phyloP scores from a whole-genome alignment of 768 basidiomycete genomes.

The Leccinum boreale region DNA sequence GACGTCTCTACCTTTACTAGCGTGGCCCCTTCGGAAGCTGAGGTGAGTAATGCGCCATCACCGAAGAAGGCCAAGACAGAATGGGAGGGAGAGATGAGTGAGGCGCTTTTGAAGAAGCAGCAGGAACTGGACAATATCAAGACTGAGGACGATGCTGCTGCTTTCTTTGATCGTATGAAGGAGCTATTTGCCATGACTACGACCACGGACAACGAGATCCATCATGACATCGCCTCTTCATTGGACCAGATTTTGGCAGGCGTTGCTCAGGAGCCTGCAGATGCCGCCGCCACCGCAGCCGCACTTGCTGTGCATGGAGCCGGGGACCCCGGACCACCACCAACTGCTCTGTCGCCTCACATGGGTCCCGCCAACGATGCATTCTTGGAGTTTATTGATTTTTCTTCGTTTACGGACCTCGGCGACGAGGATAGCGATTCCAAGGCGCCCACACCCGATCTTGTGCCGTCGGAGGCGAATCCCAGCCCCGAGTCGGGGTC shows the following conservation, averaged over 20 bases:
- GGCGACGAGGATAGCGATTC: conserved; percentile 60
- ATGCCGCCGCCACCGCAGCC: conserved; percentile 30
- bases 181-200: conserved; percentile 57
- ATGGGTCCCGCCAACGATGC: conserved; percentile 35
- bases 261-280: conserved; percentile 40
- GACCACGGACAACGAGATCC: conserved; percentile 36
- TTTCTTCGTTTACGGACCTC: conserved; percentile 52
- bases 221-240: conserved; percentile 52
- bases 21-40: conserved; percentile 32
- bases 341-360: conserved; percentile 34
- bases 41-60: conserved; percentile 50
- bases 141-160: conserved; percentile 62
- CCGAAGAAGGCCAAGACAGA: conserved; percentile 72
- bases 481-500: conserved; percentile 74
- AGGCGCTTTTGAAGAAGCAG: conserved; percentile 41
- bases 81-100: conserved; percentile 60
- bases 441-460: conserved; percentile 73
- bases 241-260: conserved; percentile 64
- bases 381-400: conserved; percentile 62
- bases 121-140: conserved; percentile 47
- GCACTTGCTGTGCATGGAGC: conserved; percentile 24
- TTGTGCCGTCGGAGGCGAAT: conserved; percentile 70
- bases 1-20: conserved; percentile 24
- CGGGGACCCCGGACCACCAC: conserved; percentile 31
- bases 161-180: conserved; percentile 62